Conservation (phyloP, 257 asterid species). For the Lycium barbarum region DNA sequence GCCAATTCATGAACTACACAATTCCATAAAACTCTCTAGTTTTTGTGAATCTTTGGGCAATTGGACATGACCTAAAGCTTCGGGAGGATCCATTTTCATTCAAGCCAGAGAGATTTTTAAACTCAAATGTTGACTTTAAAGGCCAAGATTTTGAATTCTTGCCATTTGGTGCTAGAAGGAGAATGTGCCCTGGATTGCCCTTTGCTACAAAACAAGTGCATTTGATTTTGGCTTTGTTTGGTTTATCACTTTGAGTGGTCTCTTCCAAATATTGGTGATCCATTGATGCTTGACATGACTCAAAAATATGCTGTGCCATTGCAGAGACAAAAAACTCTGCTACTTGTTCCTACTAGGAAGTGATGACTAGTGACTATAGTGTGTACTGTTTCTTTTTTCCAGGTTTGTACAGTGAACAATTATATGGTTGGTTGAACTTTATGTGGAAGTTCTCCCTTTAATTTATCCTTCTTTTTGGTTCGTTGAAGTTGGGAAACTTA, state of each 20-base stretch:
- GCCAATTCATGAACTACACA: slow-evolving; percentile 44
- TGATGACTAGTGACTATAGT: not conserved
- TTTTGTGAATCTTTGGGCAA: slow-evolving; percentile 45
- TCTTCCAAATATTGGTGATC: slow-evolving; percentile 25
- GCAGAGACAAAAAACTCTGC: slow-evolving; percentile 34
- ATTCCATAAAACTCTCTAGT: slow-evolving; percentile 44
- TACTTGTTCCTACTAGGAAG: slow-evolving; percentile 25
- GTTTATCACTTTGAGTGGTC: slow-evolving; percentile 44
- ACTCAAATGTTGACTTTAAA: slow-evolving; percentile 41
- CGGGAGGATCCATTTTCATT: slow-evolving; percentile 52
- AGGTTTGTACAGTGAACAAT: not conserved
- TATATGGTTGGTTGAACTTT: not conserved
- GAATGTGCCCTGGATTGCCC: slow-evolving; percentile 54
- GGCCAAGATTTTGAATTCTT: slow-evolving; percentile 36
- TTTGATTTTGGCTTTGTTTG: slow-evolving; percentile 38
- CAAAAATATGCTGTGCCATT: slow-evolving; percentile 38
- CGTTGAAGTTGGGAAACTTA: too few species aligned
- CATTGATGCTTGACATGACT: slow-evolving; percentile 29
- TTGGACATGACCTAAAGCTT: slow-evolving; percentile 44
- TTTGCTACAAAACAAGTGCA: slow-evolving; percentile 46
- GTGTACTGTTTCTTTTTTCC: not conserved
- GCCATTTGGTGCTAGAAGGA: slow-evolving; percentile 36
- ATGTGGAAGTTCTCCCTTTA: not conserved
- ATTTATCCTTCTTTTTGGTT: too few species aligned
- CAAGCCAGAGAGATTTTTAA: slow-evolving; percentile 47